Percentiles rank a stretch among this genome's conserved stretches.
These are phyloP conservation scores for Salix udensis DNA, from an alignment of 345 rosid genomes.

Conservation along the genomic window DNA sequence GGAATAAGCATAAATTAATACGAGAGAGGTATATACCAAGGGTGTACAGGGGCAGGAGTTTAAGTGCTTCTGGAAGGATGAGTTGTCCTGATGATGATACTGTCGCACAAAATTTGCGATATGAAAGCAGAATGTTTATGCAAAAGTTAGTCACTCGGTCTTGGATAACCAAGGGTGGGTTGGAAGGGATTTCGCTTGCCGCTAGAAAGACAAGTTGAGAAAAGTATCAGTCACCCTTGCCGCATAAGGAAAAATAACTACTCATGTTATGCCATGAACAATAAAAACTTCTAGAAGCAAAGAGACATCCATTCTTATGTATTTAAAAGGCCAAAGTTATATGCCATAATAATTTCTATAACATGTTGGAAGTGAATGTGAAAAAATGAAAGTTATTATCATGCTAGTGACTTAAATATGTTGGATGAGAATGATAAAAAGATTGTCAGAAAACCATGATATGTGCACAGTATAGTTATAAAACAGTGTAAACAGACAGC, in stretches of 20 bases:
- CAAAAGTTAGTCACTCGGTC: slow-evolving; percentile 75
- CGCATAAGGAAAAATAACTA: background rate
- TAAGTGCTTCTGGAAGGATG: slow-evolving; percentile 96
- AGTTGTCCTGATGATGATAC: slow-evolving; percentile 94
- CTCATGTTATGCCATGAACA: background rate
- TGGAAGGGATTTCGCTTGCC: slow-evolving; percentile 68
- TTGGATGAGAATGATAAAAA: background rate
- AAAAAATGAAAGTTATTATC: background rate
- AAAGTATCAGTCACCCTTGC: slow-evolving; percentile 1
- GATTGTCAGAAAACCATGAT: background rate
- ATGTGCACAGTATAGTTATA: background rate
- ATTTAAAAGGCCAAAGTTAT: background rate
- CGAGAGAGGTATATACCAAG: slow-evolving; percentile 48
- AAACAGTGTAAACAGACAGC: slow-evolving; percentile 1
- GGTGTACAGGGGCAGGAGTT: slow-evolving; percentile 84
- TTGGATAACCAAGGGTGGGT: slow-evolving; percentile 54
- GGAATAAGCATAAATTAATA: background rate
- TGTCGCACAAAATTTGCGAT: slow-evolving; percentile 93
- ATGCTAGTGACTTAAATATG: background rate
- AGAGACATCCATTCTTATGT: background rate
- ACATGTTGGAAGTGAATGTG: background rate
- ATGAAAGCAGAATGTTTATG: slow-evolving; percentile 66
- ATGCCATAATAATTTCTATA: background rate
- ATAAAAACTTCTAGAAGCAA: background rate
- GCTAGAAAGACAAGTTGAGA: slow-evolving; percentile 37